Base-by-base conservation (phyloP, 2,329 filamentous ascomycete genomes). In the Aspergillus flavus region DNA sequence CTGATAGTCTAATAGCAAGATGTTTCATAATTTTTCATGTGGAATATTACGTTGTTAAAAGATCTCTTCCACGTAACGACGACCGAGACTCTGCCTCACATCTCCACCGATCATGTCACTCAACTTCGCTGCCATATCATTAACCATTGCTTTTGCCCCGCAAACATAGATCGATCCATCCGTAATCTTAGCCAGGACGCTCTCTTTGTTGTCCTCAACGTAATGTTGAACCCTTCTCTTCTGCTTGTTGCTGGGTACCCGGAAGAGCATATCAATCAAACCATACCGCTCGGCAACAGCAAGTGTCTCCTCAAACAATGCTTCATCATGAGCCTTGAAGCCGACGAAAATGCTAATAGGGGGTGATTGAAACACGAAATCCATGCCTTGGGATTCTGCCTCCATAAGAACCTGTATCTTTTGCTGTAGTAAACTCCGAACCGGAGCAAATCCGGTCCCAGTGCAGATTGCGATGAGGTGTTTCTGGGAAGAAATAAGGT, bases 401-500 rank as follows among this genome's bases (percentile, higher is more conserved):
- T 36, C 45, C 19, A 32, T 26, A 3, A n/a, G 10, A 19, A n/a
- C 23, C 6, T 59, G 57, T 12, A 59, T 59, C 34, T 36, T 50
- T 16, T 54, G 58, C 28, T 59, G 58, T 10, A 59, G 58, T 9
- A 59, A 36, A 54, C 58, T 59, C 21, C 58, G 58, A 21, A 54
- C 26, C 5, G 58, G 58, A 41, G 58, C 58, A 6, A 59, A 59
- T 6, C 58, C 58, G 6, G 58, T 53, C 14, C 58, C 58, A 14
- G 48, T 59, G 48, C 34, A 53, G 28, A 59, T 54, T n/a, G 26
- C 48, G 6, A 59, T 30, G 9, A 59, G 12, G 2, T 26, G 58
- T 11, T 46, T 59, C 12, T 59, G 26, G 23, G 19, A 52, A 26
- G 50, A 53, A 19, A 53, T 26, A n/a, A 59, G 36, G 3, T 41